phyloP scores from a whole-genome alignment of 352 stramenopile species.

The Phytopythium sindhum region DNA sequence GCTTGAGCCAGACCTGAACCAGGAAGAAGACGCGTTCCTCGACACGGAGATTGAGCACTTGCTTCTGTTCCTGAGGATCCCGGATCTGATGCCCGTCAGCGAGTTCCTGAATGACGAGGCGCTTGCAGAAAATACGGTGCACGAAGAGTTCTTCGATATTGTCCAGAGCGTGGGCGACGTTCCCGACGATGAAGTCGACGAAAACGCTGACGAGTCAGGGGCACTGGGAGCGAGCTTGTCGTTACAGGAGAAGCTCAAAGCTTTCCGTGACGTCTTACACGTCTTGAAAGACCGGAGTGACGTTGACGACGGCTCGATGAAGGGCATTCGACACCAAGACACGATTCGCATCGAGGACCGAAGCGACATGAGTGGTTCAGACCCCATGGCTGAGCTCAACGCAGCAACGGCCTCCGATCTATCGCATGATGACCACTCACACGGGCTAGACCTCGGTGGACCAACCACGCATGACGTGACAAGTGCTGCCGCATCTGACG shows the following conservation, averaged over 20 bases:
- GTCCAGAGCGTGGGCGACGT: slow-evolving; percentile 63
- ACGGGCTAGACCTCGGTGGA: slow-evolving; percentile 20
- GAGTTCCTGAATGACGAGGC: slow-evolving; percentile 75
- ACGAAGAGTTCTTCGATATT: slow-evolving; percentile 86
- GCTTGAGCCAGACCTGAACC: slow-evolving; percentile 41
- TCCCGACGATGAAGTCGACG: slow-evolving; percentile 61
- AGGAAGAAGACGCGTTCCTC: slow-evolving; percentile 53
- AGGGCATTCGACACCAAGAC: slow-evolving; percentile 56
- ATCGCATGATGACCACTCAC: slow-evolving; percentile 12
- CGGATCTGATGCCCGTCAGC: slow-evolving; percentile 53
- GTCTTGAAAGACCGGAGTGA: slow-evolving; percentile 73
- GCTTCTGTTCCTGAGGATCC: slow-evolving; percentile 58
- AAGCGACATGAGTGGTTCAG: slow-evolving; percentile 20
- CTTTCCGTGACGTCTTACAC: slow-evolving; percentile 73
- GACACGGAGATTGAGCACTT: slow-evolving; percentile 66
- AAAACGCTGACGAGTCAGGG: slow-evolving; percentile 36
- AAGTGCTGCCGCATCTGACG: slow-evolving; percentile 11
- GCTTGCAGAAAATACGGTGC: slow-evolving; percentile 62
- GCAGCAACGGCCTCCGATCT: not conserved
- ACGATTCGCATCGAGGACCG: slow-evolving; percentile 50
- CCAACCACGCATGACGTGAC: slow-evolving; percentile 2
- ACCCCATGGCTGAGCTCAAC: slow-evolving; percentile 7
- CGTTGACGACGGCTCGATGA: slow-evolving; percentile 48
- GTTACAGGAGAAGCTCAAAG: slow-evolving; percentile 76
- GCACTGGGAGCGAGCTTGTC: slow-evolving; percentile 33